Conservation (phyloP, 768 basidiomycete species). For the Hygrocybe punicea region DNA sequence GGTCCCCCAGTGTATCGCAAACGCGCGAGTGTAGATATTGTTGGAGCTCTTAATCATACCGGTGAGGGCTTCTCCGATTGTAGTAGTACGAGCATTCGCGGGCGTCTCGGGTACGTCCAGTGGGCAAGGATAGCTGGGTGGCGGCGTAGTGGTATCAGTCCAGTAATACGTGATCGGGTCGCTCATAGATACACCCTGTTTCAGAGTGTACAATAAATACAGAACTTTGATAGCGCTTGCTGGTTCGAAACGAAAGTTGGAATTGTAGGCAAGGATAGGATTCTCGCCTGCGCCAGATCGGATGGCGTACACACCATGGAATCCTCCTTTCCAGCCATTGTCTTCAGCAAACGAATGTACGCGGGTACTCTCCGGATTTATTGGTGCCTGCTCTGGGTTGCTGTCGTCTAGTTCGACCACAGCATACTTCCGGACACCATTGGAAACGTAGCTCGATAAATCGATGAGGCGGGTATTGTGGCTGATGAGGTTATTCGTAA, state of each 20-base stretch:
- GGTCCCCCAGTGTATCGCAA: conserved; percentile 1
- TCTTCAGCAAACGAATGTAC: not conserved
- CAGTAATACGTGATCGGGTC: conserved; percentile 1
- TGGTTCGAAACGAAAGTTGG: conserved; percentile 4
- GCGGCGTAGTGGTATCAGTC: not conserved
- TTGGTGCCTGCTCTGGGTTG: conserved; percentile 3
- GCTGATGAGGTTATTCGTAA: not conserved
- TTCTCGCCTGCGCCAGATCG: not conserved
- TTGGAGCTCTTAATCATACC: conserved; percentile 1
- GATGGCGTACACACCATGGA: conserved; percentile 2
- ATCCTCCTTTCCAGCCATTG: conserved; percentile 1
- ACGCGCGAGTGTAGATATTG: conserved; percentile 4
- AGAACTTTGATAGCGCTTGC: conserved; percentile 2
- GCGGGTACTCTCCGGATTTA: not conserved
- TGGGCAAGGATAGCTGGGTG: not conserved
- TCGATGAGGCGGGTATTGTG: conserved; percentile 1
- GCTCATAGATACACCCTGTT: conserved; percentile 1
- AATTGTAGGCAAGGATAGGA: conserved; percentile 2
- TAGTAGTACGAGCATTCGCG: not conserved
- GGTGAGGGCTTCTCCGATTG: not conserved
- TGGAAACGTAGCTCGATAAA: not conserved
- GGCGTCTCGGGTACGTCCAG: not conserved
- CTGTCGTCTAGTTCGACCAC: conserved; percentile 1
- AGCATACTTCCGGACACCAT: conserved; percentile 1
- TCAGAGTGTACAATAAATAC: conserved; percentile 1